A percentile compares a stretch with the other conserved stretches of the same genome.
These are phyloP conservation scores for Nakaseomyces kungkrabaensis DNA, from an alignment of 1,139 yeast species.

Conservation along the genomic window DNA sequence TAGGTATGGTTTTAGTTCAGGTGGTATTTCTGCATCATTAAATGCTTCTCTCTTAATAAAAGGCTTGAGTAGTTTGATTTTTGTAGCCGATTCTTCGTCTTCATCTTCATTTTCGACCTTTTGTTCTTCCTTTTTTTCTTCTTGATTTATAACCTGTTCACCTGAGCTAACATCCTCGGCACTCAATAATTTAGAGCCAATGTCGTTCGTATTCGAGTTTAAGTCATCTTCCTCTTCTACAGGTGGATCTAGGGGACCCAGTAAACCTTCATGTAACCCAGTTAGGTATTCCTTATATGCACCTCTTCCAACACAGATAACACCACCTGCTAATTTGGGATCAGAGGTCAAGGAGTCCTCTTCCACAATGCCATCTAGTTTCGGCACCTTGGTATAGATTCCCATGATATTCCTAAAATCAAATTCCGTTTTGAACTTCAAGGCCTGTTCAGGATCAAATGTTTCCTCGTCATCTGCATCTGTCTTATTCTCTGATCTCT, in stretches of 20 bases:
- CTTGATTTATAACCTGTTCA: constrained; percentile 3
- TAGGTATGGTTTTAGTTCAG: constrained; percentile 37
- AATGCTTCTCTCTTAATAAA: constrained; percentile 53
- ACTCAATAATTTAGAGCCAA: not conserved
- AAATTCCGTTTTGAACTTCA: constrained; percentile 36
- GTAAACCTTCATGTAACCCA: constrained; percentile 89
- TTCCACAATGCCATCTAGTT: constrained; percentile 32
- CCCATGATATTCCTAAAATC: constrained; percentile 52
- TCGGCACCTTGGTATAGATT: constrained; percentile 35
- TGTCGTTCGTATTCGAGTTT: not conserved
- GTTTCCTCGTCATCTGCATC: not conserved
- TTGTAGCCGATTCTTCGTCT: constrained; percentile 28
- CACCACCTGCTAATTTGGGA: constrained; percentile 61
- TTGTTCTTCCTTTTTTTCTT: constrained; percentile 11
- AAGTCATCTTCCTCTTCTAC: not conserved
- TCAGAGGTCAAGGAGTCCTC: constrained; percentile 40
- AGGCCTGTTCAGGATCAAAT: constrained; percentile 16
- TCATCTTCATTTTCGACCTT: constrained; percentile 29
- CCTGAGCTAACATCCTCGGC: constrained; percentile 1
- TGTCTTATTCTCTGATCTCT: not conserved
- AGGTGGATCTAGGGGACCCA: constrained; percentile 65
- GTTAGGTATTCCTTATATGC: constrained; percentile 85
- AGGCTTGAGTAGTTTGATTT: constrained; percentile 44
- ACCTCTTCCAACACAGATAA: constrained; percentile 89
- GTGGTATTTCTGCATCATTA: constrained; percentile 44